These are phyloP conservation scores for Boletus pseudopeckii DNA, from an alignment of 768 basidiomycete species.

Conservation along the genomic window DNA sequence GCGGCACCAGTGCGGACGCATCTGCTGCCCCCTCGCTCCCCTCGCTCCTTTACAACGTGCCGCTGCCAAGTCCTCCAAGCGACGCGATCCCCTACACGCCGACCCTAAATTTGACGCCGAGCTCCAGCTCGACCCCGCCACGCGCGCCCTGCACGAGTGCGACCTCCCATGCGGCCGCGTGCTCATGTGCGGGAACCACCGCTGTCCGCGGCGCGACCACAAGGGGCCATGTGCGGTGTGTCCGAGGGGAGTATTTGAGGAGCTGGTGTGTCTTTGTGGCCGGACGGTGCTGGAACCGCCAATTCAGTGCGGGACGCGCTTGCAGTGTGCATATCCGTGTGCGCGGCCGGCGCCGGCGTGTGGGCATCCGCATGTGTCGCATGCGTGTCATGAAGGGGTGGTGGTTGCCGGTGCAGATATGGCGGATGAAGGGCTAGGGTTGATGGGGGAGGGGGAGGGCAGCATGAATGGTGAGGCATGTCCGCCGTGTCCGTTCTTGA, in stretches of 20 bases:
- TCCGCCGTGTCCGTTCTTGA: slow-evolving; percentile 85
- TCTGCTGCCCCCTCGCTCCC: slow-evolving; percentile 87
- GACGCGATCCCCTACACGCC: slow-evolving; percentile 27
- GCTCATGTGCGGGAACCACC: slow-evolving; percentile 74
- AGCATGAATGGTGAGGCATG: slow-evolving; percentile 38
- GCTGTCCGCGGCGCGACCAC: slow-evolving; percentile 80
- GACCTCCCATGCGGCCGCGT: slow-evolving; percentile 74
- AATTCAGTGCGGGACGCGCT: slow-evolving; percentile 78
- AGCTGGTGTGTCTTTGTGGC: slow-evolving; percentile 83
- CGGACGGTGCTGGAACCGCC: slow-evolving; percentile 88
- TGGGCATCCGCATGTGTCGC: slow-evolving; percentile 75
- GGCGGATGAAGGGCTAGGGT: slow-evolving; percentile 23
- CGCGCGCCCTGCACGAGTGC: slow-evolving; percentile 76
- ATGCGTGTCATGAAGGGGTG: slow-evolving; percentile 78
- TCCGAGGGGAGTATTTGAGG: slow-evolving; percentile 86
- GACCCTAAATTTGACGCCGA: background rate
- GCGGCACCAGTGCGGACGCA: slow-evolving; percentile 75
- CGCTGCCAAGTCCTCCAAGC: slow-evolving; percentile 49
- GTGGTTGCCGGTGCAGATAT: slow-evolving; percentile 27
- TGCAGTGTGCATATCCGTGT: slow-evolving; percentile 82
- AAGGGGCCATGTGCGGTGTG: slow-evolving; percentile 79
- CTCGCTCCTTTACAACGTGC: slow-evolving; percentile 51
- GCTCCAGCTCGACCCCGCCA: slow-evolving; percentile 43
- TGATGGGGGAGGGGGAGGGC: background rate
- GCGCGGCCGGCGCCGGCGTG: slow-evolving; percentile 65